These are phyloP conservation scores for Cerrena zonata DNA, from an alignment of 1,284 basidiomycete genomes.

Conservation along the genomic window DNA sequence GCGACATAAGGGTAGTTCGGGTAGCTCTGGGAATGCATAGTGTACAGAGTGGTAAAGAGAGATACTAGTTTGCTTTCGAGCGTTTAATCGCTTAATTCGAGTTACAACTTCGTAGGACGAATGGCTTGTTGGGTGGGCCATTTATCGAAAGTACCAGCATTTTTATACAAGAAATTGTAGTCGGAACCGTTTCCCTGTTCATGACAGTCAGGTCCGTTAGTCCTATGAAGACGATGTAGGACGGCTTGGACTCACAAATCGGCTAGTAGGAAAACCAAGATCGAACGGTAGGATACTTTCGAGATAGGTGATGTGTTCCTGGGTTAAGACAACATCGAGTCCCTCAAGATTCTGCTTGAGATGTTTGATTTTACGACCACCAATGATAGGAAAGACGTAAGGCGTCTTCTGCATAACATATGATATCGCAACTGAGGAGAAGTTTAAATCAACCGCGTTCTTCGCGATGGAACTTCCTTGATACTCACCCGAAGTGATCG, in stretches of 20 bases:
- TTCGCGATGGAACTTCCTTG: not conserved
- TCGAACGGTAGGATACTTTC: conserved; percentile 36
- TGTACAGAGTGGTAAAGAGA: not conserved
- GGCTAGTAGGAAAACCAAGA: conserved; percentile 33
- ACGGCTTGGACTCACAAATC: conserved; percentile 27
- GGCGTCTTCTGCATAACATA: conserved; percentile 41
- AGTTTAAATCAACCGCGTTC: not conserved
- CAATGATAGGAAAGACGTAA: conserved; percentile 37
- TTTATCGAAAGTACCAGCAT: conserved; percentile 24
- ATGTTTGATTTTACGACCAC: conserved; percentile 45
- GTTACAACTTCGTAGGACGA: conserved; percentile 13
- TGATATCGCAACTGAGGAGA: conserved; percentile 35
- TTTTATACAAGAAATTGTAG: conserved; percentile 12
- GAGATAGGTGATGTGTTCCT: conserved; percentile 36
- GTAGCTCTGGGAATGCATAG: no score
- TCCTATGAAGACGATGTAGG: not conserved
- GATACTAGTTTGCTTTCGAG: not conserved
- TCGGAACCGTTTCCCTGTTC: conserved; percentile 25
- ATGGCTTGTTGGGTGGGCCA: conserved; percentile 17
- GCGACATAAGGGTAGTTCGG: no score
- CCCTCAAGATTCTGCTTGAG: conserved; percentile 40
- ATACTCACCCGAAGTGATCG: conserved; percentile 10
- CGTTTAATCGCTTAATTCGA: not conserved
- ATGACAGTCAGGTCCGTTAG: not conserved
- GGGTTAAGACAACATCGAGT: conserved; percentile 34